Evolutionary conservation across 371 early-diverging fungal species (phyloP), one percentile per base, ranked within the genome.

Genomic region (Zychaea mexicana): DNA sequence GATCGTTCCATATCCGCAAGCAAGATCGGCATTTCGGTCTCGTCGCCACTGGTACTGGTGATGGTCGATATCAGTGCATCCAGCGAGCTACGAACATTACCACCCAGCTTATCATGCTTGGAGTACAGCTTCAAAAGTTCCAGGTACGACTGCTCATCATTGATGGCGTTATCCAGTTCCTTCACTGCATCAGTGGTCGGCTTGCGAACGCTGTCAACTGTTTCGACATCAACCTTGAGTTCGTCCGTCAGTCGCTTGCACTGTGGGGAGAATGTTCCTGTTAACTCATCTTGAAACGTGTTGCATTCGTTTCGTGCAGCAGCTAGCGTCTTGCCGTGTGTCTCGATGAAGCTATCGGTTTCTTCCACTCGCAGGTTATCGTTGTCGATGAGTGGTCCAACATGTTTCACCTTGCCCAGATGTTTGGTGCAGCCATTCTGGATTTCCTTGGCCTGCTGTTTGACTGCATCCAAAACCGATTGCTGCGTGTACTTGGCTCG

Each of bases 121-220:
- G 70, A 30, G 0, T 66, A 67, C 17, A 57, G 22, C n/a, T 69
- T 73, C 17, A 76, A 54, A 1, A 67, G 53, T 7, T 68, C 67
- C 5, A 69, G 56, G 49, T 72, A 73, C 12, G 64, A 70, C 31
- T 69, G 60, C 36, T 75, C 76, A 5, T 64, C 60, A n/a, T 62
- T 61, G 21, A 78, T 65, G 2, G 59, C 53, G 0, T 17, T 30
- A 21, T 71, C 60, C n/a, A 74, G 39, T 19, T 71, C 68, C 17
- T 66, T 59, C 1, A 78, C 31, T 12, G 56, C 45, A 15, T 66
- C 70, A 8, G 66, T 67, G 2, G 71, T 12, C 0, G 57, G 65
- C 7, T 56, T 38, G 24, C 62, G 66, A 9, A 57, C 36, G 45
- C 26, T 36, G 1, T 70, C 61, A 1, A 77, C 66, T 7, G 21